phyloP scores from a whole-genome alignment of 768 basidiomycete species.

The Ramaria sp. region DNA sequence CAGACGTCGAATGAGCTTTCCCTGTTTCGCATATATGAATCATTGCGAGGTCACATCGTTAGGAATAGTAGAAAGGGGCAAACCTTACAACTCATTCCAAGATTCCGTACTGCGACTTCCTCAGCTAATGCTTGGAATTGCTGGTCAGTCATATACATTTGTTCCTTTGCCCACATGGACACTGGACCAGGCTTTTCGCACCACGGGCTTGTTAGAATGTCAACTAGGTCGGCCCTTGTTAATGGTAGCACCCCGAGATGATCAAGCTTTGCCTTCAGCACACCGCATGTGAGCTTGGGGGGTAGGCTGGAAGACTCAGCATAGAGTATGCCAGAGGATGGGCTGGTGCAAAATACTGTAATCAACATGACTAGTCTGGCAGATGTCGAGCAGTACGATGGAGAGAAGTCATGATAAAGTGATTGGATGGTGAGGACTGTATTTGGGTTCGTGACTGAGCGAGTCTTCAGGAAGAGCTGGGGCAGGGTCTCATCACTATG shows the following conservation, averaged over 20 bases:
- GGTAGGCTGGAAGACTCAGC: slow-evolving; percentile 21
- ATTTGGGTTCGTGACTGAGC: slow-evolving; percentile 43
- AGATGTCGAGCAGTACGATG: slow-evolving; percentile 33
- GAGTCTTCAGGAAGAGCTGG: slow-evolving; percentile 61
- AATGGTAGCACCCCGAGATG: slow-evolving; percentile 44
- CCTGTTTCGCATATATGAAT: slow-evolving; percentile 28
- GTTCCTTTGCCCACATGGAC: slow-evolving; percentile 37
- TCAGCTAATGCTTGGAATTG: slow-evolving; percentile 34
- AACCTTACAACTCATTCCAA: slow-evolving; percentile 49
- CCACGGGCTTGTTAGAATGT: slow-evolving; percentile 60
- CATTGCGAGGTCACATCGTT: slow-evolving; percentile 11
- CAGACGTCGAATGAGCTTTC: slow-evolving; percentile 54
- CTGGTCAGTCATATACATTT: slow-evolving; percentile 35
- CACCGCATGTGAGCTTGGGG: slow-evolving; percentile 18
- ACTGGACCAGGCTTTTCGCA: slow-evolving; percentile 45
- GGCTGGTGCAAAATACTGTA: slow-evolving; percentile 33
- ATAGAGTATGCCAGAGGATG: slow-evolving; percentile 12
- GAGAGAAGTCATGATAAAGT: slow-evolving; percentile 59
- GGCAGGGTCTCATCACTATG: background rate
- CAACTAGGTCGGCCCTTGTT: slow-evolving; percentile 45
- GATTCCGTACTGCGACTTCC: slow-evolving; percentile 49
- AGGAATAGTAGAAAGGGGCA: background rate
- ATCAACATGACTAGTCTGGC: slow-evolving; percentile 70
- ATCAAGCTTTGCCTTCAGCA: slow-evolving; percentile 35
- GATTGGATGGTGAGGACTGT: slow-evolving; percentile 46